phyloP scores from a whole-genome alignment of 345 rosid species.

The Ricinus communis region DNA sequence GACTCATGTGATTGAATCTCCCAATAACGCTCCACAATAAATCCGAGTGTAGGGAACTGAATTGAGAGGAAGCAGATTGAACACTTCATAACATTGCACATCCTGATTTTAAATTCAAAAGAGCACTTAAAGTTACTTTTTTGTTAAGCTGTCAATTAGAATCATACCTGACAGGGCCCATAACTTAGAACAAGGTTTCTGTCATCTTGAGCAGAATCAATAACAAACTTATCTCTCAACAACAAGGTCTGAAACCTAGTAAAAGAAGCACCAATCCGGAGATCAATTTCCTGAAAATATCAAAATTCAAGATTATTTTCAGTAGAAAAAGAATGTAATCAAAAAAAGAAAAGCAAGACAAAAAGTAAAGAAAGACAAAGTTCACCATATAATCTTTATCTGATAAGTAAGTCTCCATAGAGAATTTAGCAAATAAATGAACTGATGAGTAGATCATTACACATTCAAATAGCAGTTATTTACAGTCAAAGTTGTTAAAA shows the following conservation, averaged over 20 bases:
- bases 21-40: conserved; percentile 95
- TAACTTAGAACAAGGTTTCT: conserved; percentile 88
- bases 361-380: background rate
- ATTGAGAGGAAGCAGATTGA: conserved; percentile 21
- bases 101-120: too few relatives aligned
- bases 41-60: conserved; percentile 95
- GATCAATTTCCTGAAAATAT: conserved; percentile 77
- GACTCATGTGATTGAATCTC: conserved; percentile 93
- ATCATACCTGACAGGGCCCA: conserved; percentile 93
- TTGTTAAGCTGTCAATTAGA: background rate
- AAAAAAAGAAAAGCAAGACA: background rate
- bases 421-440: conserved; percentile 14
- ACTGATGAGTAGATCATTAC: background rate
- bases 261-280: conserved; percentile 96
- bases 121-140: too few relatives aligned
- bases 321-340: background rate
- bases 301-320: background rate
- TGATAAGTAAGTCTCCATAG: background rate
- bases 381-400: background rate
- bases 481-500: conserved; percentile 9
- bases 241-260: conserved; percentile 97
- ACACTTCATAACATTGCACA: conserved; percentile 6
- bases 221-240: conserved; percentile 70
- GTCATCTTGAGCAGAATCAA: conserved; percentile 70
- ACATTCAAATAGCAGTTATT: background rate